A percentile compares a stretch with the other conserved stretches of the same genome.
Conservation (phyloP, 2,329 filamentous ascomycete species). For the Pseudomassariella vexata region DNA sequence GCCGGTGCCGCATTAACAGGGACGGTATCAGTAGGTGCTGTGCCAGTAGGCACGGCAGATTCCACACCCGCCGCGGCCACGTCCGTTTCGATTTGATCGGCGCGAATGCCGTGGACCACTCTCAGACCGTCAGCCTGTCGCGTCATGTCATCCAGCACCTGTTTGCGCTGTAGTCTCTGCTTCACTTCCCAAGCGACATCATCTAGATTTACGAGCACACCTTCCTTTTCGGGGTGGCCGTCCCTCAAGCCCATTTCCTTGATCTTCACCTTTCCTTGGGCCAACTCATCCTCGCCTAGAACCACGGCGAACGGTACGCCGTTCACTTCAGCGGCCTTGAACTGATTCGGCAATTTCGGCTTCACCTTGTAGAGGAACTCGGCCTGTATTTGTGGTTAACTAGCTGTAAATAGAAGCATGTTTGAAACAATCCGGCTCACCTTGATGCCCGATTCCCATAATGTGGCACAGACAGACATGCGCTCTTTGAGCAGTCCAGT, state of each 20-base stretch:
- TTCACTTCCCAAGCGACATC: constrained; percentile 61
- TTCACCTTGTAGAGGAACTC: constrained; percentile 89
- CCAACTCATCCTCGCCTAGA: constrained; percentile 84
- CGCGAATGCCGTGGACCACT: constrained; percentile 41
- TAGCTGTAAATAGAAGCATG: constrained; percentile 2
- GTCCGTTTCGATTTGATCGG: constrained; percentile 23
- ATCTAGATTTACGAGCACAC: constrained; percentile 62
- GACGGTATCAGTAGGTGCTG: no score
- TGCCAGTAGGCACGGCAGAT: no score
- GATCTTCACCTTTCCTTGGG: constrained; percentile 76
- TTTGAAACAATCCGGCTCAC: constrained; percentile 28
- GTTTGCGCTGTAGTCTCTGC: constrained; percentile 27
- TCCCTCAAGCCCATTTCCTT: constrained; percentile 72
- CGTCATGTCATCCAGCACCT: constrained; percentile 36
- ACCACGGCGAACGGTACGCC: constrained; percentile 84
- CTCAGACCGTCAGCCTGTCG: constrained; percentile 37
- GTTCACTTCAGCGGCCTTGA: constrained; percentile 79
- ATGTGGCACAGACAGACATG: constrained; percentile 67
- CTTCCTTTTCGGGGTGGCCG: constrained; percentile 86
- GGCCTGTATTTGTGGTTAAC: constrained; percentile 42
- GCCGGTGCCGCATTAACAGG: no score
- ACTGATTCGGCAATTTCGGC: constrained; percentile 82
- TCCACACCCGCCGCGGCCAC: constrained; percentile 7
- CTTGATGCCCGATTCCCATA: constrained; percentile 89
- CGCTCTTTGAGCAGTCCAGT: constrained; percentile 76